Evolutionary conservation across 2,329 filamentous ascomycete species (phyloP).

Genomic region (Penicillium sp.): DNA sequence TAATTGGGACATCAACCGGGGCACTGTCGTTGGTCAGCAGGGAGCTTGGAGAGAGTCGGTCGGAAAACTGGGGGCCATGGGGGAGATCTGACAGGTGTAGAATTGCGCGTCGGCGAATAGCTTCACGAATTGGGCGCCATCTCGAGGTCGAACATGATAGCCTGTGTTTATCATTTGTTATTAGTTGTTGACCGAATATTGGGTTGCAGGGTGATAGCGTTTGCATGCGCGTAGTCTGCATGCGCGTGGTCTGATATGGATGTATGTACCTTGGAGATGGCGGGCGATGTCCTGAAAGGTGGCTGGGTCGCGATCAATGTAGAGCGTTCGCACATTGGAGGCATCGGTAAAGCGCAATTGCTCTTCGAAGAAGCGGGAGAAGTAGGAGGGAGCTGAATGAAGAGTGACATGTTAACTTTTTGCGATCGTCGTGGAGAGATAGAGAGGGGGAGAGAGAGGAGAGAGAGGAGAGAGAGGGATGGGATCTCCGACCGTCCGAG

Average conservation of each 20-base stretch:
- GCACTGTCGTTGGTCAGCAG: conserved; percentile 63
- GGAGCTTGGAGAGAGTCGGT: background rate
- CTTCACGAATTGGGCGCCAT: conserved; percentile 87
- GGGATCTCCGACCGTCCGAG: conserved; percentile 65
- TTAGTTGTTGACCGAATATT: conserved; percentile 8
- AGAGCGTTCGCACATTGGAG: conserved; percentile 74
- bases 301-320: conserved; percentile 89
- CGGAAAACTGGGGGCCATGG: background rate
- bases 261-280: conserved; percentile 73
- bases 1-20: conserved; percentile 85
- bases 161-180: conserved; percentile 51
- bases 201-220: background rate
- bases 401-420: conserved; percentile 49
- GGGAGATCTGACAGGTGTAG: conserved; percentile 71
- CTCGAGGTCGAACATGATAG: conserved; percentile 81
- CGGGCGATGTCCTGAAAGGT: conserved; percentile 90
- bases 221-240: no score
- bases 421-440: conserved; percentile 10
- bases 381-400: conserved; percentile 83
- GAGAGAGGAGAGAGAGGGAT: conserved; percentile 1
- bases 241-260: background rate
- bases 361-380: conserved; percentile 89
- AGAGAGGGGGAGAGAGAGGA: no score
- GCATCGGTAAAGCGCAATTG: conserved; percentile 72
- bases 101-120: conserved; percentile 95